Percentiles rank a stretch among this genome's conserved stretches.
Conservation (phyloP, 441 rosid genomes). For the Euphorbia corollata region DNA sequence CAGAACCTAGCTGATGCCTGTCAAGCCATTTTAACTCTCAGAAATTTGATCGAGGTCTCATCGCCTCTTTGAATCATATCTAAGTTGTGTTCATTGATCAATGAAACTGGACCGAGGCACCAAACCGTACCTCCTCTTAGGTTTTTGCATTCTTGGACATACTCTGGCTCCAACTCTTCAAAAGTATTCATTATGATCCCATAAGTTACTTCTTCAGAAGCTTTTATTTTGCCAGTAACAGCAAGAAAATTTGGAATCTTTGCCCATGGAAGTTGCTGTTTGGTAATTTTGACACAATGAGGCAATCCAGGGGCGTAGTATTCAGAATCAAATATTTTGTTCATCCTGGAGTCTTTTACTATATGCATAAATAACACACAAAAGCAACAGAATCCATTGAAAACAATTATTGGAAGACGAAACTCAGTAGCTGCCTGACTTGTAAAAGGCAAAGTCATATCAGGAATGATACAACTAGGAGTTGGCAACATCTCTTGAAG, state of each 20-base stretch:
- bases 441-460: conserved; percentile 22
- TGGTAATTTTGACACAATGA: conserved; percentile 15
- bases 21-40: conserved; percentile 39
- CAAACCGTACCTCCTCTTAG: conserved; percentile 20
- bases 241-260: neutral
- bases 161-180: conserved; percentile 31
- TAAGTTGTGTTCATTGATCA: conserved; percentile 20
- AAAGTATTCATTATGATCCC: conserved; percentile 33
- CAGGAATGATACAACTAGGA: conserved; percentile 35
- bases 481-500: conserved; percentile 23
- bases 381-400: conserved; percentile 28
- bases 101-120: conserved; percentile 38
- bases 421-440: conserved; percentile 23
- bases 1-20: conserved; percentile 21
- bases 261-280: conserved; percentile 9
- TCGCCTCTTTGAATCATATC: conserved; percentile 34
- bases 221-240: neutral
- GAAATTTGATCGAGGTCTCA: conserved; percentile 15
- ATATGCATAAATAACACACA: conserved; percentile 4
- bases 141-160: conserved; percentile 22
- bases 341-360: too few species aligned
- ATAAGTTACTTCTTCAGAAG: conserved; percentile 18
- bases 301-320: conserved; percentile 22
- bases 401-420: conserved; percentile 30
- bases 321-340: too few species aligned